Evolutionary conservation across 2,329 filamentous ascomycete genomes (phyloP).

Genomic region (Cladosporium sp.): DNA sequence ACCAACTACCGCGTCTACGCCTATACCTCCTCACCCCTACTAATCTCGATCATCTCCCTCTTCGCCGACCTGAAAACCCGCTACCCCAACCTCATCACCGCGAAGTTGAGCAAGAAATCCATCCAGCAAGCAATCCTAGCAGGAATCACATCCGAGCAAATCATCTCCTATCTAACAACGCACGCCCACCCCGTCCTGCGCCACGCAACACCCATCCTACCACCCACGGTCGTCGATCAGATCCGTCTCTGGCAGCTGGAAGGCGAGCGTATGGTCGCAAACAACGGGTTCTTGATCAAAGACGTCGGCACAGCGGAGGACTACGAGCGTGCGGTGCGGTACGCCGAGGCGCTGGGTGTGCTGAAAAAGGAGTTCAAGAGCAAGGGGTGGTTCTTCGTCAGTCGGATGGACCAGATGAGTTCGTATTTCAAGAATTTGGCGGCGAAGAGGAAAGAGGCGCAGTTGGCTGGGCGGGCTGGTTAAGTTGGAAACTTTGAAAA

Average conservation of each 20-base stretch:
- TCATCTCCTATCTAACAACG: slow-evolving; percentile 84
- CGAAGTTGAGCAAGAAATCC: slow-evolving; percentile 82
- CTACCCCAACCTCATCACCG: slow-evolving; percentile 90
- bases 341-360: slow-evolving; percentile 88
- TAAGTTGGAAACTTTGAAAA: too few relatives aligned
- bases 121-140: slow-evolving; percentile 80
- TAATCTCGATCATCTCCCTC: slow-evolving; percentile 88
- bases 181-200: slow-evolving; percentile 95
- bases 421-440: slow-evolving; percentile 65
- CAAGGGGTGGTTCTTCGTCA: slow-evolving; percentile 85
- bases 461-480: slow-evolving; percentile 1
- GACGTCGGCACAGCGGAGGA: slow-evolving; percentile 66
- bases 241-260: slow-evolving; percentile 97
- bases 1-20: slow-evolving; percentile 98
- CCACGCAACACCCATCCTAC: slow-evolving; percentile 70
- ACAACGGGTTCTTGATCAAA: slow-evolving; percentile 78
- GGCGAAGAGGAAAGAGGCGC: slow-evolving; percentile 23
- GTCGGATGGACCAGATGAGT: slow-evolving; percentile 80
- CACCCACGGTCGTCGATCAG: slow-evolving; percentile 94
- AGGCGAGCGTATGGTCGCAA: slow-evolving; percentile 86
- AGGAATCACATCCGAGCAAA: slow-evolving; percentile 92
- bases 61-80: slow-evolving; percentile 85
- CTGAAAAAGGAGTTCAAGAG: slow-evolving; percentile 79
- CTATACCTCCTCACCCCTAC: slow-evolving; percentile 88
- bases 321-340: slow-evolving; percentile 63